Base-by-base conservation (phyloP, 176 grass and related monocot genomes). In the Avena eriantha region DNA sequence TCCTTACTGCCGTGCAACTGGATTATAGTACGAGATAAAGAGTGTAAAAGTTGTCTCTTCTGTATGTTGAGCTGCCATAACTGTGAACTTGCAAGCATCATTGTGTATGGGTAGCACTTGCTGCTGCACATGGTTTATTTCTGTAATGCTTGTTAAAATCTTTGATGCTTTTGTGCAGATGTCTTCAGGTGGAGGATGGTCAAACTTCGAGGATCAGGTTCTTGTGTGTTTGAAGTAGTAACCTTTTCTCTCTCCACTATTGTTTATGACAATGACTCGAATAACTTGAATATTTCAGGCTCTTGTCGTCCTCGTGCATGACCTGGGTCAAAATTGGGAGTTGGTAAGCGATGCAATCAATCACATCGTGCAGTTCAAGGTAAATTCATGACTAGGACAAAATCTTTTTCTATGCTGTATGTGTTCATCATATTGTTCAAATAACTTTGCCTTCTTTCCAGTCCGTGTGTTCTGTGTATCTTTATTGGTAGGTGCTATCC, bases 261-360 rank as follows among this genome's bases (percentile, higher is more conserved):
- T 9, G 21, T 82, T 83, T 76, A 51, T 78, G 64, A 81, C 82
- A 31, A 56, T 92, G 74, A 87, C 43, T 55, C 59, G 8, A 43
- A 58, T 78, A 63, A 81, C 49, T 76, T 82, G n/a, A 84, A 85
- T 86, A 71, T 82, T 87, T 69, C 80, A 98, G 96, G 91, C 92
- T 76, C 96, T 98, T 82, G 93, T 98, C 69, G 93, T 96, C 88
- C 93, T 98, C 79, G 96, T 98, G 67, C 96, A 98, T 88, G 96
- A 98, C 83, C 84, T 98, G 93, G 96, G 96, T 90, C 86, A 90
- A 89, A 98, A 98, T 64, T 98, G 96, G 96, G 96, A 98, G 78
- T 83, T 98, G 68, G 86, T 98, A 67, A 93, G 96, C 9, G 96
- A 98, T 56, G 92, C 94, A 72, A 93, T 98, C 77, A 98, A 98